These are phyloP conservation scores for Solanum etuberosum DNA, from an alignment of 257 asterid genomes.

Conservation along the genomic window DNA sequence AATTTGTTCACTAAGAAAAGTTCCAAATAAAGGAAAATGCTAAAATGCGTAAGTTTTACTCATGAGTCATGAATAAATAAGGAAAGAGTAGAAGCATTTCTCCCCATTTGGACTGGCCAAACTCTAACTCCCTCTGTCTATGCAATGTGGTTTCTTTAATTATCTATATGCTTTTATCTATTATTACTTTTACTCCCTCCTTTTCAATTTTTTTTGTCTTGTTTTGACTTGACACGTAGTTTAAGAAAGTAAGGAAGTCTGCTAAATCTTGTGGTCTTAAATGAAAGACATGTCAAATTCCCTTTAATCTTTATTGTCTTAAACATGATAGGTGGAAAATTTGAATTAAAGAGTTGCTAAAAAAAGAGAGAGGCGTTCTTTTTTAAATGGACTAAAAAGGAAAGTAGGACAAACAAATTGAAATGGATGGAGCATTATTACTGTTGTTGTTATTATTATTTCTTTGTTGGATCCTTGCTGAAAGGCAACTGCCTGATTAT, in stretches of 20 bases:
- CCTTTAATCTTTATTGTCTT: neutral
- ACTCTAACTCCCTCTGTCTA: neutral
- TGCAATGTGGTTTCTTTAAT: neutral
- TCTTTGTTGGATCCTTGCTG: neutral
- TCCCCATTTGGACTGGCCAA: neutral
- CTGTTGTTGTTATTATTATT: neutral
- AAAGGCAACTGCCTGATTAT: neutral
- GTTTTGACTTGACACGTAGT: neutral
- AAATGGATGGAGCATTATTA: neutral
- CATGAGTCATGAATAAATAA: neutral
- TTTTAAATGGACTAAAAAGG: neutral
- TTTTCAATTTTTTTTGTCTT: neutral
- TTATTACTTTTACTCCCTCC: neutral
- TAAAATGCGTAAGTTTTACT: neutral
- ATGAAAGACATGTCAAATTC: neutral
- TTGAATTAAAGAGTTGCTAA: neutral
- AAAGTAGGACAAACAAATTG: neutral
- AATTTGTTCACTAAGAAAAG: neutral
- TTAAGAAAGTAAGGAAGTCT: neutral
- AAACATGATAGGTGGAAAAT: neutral
- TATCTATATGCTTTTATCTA: neutral
- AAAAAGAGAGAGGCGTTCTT: neutral
- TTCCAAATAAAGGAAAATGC: neutral
- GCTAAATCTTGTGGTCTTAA: neutral
- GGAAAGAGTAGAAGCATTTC: neutral